Evolutionary conservation across 768 basidiomycete species (phyloP).

Genomic region (Dentipellis sp.): DNA sequence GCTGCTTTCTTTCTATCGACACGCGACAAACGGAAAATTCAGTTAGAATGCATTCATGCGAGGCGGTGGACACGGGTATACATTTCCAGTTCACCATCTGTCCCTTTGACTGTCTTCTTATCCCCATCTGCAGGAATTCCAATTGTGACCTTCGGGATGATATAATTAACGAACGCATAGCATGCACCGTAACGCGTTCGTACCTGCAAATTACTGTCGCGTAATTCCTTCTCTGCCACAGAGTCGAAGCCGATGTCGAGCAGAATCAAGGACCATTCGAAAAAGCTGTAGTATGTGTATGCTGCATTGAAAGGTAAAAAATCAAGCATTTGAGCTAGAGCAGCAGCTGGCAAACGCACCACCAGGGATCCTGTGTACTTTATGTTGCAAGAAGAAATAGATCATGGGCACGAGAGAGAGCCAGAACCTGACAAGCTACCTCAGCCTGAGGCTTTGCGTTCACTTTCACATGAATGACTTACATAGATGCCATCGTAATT

Average conservation of each 20-base stretch:
- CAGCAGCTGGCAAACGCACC: conserved; percentile 33
- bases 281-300: conserved; percentile 79
- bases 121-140: conserved; percentile 14
- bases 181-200: not conserved
- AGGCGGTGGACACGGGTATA: conserved; percentile 36
- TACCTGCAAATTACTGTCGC: conserved; percentile 43
- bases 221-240: conserved; percentile 51
- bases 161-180: conserved; percentile 10
- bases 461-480: conserved; percentile 12
- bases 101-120: conserved; percentile 2
- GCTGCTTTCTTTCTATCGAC: not conserved
- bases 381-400: conserved; percentile 83
- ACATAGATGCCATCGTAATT: conserved; percentile 43
- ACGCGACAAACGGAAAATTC: conserved; percentile 4
- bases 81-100: conserved; percentile 25
- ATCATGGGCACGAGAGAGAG: conserved; percentile 58
- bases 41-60: conserved; percentile 19
- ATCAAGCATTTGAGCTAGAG: not conserved
- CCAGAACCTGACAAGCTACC: conserved; percentile 52
- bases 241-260: conserved; percentile 70
- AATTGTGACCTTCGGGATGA: conserved; percentile 21
- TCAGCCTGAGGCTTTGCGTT: too few relatives aligned
- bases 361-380: conserved; percentile 69
- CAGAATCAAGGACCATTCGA: conserved; percentile 79
- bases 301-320: conserved; percentile 33